Base-by-base conservation (phyloP, 768 basidiomycete species). In the Melanogaster broomeanus region DNA sequence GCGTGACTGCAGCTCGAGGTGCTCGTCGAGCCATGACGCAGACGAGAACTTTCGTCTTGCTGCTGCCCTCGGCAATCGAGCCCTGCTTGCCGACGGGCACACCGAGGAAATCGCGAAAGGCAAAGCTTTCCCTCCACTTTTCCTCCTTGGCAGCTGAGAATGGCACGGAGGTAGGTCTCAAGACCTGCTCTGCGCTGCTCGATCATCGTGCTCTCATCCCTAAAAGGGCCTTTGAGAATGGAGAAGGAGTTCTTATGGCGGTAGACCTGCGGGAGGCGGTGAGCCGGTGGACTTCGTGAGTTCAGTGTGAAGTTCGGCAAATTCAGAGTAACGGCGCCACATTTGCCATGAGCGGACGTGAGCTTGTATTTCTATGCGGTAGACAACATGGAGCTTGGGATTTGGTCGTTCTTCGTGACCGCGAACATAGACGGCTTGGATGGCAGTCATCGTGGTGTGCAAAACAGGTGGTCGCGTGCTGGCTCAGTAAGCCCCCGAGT, bases 321-420 rank as follows among this genome's bases (percentile, higher is more conserved):
- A 98, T 72, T 97, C 93, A 38, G 92, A 94, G 74, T 98, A 98
- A 44, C 96, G 88, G 51, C 88, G 78, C 84, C 89, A 90, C 79
- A 97, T 90, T 51, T 88, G 83, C 94, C 95, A 98, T 65, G 91
- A 87, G 54, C 90, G 86, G 25, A 93, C 90, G 49, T 91, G 85
- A 6, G 93, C 93, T 59, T 89, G 84, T 60, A 98, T 85, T 62
- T 87, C 81, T 66, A 96, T 88, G 55, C 78, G 78, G 73, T 88
- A 96, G 60, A 89, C 90, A 50, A 80, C 78, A 64, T 95, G 91
- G n/a, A 83, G 72, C 62, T 88, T 90, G 58, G 91, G 90, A 35
- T 73, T 63, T 2, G 75, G 64, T 40, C 87, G 83, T 55, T 85
- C 83, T 65, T 92, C 89, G 64, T 82, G 79, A 60, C 76, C 77